Evolutionary conservation across 2,329 filamentous ascomycete species (phyloP), one percentile per base, ranked within the genome.

Genomic region (Curvularia sp.): DNA sequence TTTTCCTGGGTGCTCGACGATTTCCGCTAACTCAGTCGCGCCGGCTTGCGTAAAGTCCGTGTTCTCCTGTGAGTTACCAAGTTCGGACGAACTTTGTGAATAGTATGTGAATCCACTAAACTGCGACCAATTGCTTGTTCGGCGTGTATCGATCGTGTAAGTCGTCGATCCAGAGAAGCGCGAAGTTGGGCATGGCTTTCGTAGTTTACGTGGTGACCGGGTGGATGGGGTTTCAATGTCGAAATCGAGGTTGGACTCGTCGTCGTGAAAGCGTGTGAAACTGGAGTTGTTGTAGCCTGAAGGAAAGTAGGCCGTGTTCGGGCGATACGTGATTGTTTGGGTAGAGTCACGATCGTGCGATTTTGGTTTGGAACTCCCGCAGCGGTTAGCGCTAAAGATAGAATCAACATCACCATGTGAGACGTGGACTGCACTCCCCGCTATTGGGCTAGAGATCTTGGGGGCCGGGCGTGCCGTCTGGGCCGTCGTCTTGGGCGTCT

Each of bases 161-260:
- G 57, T 48, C 2, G 55, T 57, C 18, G 51, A 58, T 30, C 30
- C 56, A 4, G 56, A 58, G 31, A 58, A 58, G 38, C 56, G 51
- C 8, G 56, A 58, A 18, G 46, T 33, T n/a, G 35, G 60, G 41
- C 33, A 63, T 39, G n/a, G 59, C 55, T 66, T 60, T 15, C 58
- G 62, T 24, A 62, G 62, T 5, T 62, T 61, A 15, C 62, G 57
- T 4, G 53, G 54, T 2, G 57, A 38, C 18, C 59, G 46, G 18
- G 33, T 55, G 3, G 56, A 58, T 18, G 56, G 65, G 4, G 66
- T 60, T 39, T 67, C 67, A 15, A 72, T 63, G 28, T 72, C 70
- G 55, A 72, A 72, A 44, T 68, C 65, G 18, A 72, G 62, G 26
- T 69, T 68, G 0, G 68, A 68, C 15, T 63, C 62, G 33, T 62